Conservation (phyloP, 169 alveolate genomes). For the Cytauxzoon felis region DNA sequence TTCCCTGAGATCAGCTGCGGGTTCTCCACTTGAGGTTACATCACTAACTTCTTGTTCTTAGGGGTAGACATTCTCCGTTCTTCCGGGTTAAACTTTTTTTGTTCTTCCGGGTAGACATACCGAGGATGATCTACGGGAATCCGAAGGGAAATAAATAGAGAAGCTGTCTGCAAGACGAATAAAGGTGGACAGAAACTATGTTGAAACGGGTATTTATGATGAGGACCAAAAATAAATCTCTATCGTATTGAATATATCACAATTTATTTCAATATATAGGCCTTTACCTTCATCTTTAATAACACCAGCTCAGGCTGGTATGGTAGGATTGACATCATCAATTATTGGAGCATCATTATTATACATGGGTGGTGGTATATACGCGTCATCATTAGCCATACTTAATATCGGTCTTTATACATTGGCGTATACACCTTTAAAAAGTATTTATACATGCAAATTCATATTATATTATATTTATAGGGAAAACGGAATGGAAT, state of each 20-base stretch:
- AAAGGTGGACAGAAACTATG: no score
- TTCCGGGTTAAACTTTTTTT: no score
- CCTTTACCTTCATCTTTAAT: slow-evolving; percentile 33
- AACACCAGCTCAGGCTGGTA: slow-evolving; percentile 40
- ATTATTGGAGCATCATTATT: slow-evolving; percentile 37
- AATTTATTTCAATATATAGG: background rate
- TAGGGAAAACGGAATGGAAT: slow-evolving; percentile 68
- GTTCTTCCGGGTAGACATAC: no score
- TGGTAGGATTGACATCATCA: slow-evolving; percentile 16
- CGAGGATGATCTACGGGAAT: no score
- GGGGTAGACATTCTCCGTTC: no score
- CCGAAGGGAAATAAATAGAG: no score
- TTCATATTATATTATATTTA: background rate
- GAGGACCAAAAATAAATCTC: no score
- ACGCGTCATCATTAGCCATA: slow-evolving; percentile 46
- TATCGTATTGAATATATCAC: background rate
- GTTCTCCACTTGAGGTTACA: no score
- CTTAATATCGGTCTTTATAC: slow-evolving; percentile 50
- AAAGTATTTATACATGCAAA: slow-evolving; percentile 12
- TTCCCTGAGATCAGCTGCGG: no score
- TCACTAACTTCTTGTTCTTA: no score
- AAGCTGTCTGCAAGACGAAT: no score
- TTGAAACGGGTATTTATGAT: no score
- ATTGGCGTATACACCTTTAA: slow-evolving; percentile 48
- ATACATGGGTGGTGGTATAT: slow-evolving; percentile 18